Evolutionary conservation across 2,329 filamentous ascomycete genomes (phyloP), one percentile per base, ranked within the genome.

Genomic region (Ceratocystiopsis brevicomis): DNA sequence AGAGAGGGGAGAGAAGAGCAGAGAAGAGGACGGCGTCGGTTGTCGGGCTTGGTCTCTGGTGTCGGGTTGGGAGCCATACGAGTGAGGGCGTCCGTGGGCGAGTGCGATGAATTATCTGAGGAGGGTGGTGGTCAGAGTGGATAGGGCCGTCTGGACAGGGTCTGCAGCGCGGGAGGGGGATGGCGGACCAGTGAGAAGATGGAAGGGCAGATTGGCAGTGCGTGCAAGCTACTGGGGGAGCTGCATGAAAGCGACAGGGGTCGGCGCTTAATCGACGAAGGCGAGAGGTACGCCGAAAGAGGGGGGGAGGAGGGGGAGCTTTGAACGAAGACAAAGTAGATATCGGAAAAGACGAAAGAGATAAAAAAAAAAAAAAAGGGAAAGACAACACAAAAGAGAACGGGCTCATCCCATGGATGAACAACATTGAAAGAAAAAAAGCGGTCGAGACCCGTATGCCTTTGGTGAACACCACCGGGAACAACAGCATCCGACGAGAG

Each of bases 221-320:
- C 45, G 45, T 50, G 45, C 49, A 51, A 51, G 43, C 52, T 45
- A 53, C 48, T 56, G 54, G 50, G 51, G 61, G 48, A 61, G 60
- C 62, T 66, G 66, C 66, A 68, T 62, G 59, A 57, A 58, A 54
- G 53, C 56, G 62, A 65, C 66, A 69, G 64, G 62, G 62, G 58
- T 65, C 63, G 66, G 70, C 70, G 70, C 69, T 73, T 73, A 73
- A 60, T 54, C 25, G 25, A 30, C 33, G 33, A 9, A 3, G 33
- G 33, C 33, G 33, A 34, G 33, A 34, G 33, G 13, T 34, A 34
- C 13, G 13, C 3, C 12, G 33, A 11, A 15, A 15, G 13, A 34
- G 13, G 33, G 33, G 33, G 13, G 15, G 13, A 13, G 13, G 25
- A 9, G 10, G 6, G 25, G 25, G 13, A 34, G 13, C 11, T n/a